phyloP scores from a whole-genome alignment of 1,284 basidiomycete species.

The Rhodotorula mucilaginosa region DNA sequence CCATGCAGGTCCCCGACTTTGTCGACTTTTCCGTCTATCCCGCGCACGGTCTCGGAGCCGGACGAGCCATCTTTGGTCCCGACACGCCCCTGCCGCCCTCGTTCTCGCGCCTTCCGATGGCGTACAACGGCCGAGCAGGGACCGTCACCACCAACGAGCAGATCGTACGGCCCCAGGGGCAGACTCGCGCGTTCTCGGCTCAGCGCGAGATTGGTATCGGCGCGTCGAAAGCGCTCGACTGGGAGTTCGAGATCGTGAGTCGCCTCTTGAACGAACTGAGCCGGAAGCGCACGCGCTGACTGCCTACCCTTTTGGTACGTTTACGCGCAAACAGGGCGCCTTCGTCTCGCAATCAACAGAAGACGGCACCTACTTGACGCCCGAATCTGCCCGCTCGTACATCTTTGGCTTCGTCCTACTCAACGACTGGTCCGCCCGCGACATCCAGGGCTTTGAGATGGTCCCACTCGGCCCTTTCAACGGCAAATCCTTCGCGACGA shows the following conservation, averaged over 20 bases:
- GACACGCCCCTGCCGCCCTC: conserved; percentile 30
- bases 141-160: conserved; percentile 15
- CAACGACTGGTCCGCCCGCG: conserved; percentile 44
- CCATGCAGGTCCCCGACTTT: conserved; percentile 41
- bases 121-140: conserved; percentile 41
- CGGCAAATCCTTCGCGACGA: conserved; percentile 45
- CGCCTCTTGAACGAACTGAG: too few relatives aligned
- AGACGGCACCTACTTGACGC: conserved; percentile 31
- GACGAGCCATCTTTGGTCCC: conserved; percentile 35
- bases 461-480: conserved; percentile 39
- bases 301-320: too few relatives aligned
- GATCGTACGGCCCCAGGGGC: conserved; percentile 27
- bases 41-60: conserved; percentile 38
- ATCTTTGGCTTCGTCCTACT: conserved; percentile 43
- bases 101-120: conserved; percentile 38
- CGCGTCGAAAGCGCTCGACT: conserved; percentile 37
- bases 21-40: conserved; percentile 42
- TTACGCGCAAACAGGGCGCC: conserved; percentile 15
- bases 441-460: conserved; percentile 37
- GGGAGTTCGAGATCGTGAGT: conserved; percentile 44
- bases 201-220: conserved; percentile 30
- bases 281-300: too few relatives aligned
- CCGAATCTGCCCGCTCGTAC: conserved; percentile 27
- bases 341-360: conserved; percentile 36
- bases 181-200: conserved; percentile 16